Base-by-base conservation (phyloP, 2,329 filamentous ascomycete species). In the Arthrobotrys sinensis region DNA sequence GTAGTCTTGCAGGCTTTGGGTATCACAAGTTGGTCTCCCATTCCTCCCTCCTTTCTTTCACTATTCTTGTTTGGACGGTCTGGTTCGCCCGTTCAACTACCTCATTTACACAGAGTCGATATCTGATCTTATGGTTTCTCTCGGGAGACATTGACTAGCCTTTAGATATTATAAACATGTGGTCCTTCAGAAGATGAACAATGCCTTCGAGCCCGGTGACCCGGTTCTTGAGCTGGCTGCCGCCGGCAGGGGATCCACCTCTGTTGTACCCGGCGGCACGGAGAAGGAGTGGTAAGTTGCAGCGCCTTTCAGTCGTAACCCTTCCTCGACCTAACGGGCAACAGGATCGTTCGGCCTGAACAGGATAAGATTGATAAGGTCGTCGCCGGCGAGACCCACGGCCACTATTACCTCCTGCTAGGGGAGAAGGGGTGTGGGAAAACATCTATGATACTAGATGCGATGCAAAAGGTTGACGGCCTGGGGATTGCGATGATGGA, bases 401-500 rank as follows among this genome's bases (percentile, higher is more conserved):
- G 96, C 10, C 94, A 96, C 83, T 99, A 99, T 83, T 93, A 96
- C 84, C 88, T 99, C 1, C 87, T 99, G 1, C 45, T 78, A 36
- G 67, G 68, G 3, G 73, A 77, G 40, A 69, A 99, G 85, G 96
- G 96, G 4, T 96, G 93, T 0, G 96, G 96, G 5, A 99, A 99
- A 86, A 96, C 93, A 77, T 96, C 93, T 81, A 98, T 99, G 96
- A 86, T 99, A 82, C 88, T 99, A 19, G 93, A 98, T 36, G 93
- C 93, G 7, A 99, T 99, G 95, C 90, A 91, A 67, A 96, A 96
- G 84, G 91, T 94, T 70, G 89, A 97, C 79, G 96, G 94, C 3
- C 92, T 96, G 78, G 93, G 93, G 21, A 91, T 95, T 52, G 92
- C 94, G 81, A 97, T 99, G 93, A 93, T 98, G 82, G 96, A 99